Evolutionary conservation across 768 basidiomycete genomes (phyloP), one percentile per base, ranked within the genome.

Genomic region (Amanita jacksonii): DNA sequence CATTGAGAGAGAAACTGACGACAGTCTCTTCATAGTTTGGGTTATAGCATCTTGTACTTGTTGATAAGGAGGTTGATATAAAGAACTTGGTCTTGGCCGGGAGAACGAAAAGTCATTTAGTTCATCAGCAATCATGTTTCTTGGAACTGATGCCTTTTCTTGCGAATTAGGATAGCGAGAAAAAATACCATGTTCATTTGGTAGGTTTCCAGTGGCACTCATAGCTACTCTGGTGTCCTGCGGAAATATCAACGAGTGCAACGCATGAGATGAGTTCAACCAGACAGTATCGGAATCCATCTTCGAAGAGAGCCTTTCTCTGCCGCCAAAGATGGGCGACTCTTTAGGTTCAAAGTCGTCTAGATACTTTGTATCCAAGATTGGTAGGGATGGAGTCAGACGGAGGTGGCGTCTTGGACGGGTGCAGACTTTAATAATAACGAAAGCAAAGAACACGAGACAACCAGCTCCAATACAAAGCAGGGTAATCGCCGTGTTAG

Each of bases 291-390:
- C 22, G 23, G 27, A 20, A 13, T 32, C 65, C 51, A 62, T 52
- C 19, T 60, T 55, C 1, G 76, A 72, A 2, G 74, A 72, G 27
- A 73, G 60, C 33, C 68, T 54, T 52, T 86, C 83, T 52, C 78
- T 77, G 1, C 85, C 84, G n/a, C 85, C 84, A 52, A 88, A 87
- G 27, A 86, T 62, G 19, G 81, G 82, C 2, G 84, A 85, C 19
- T 79, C 79, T 43, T 79, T 74, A 6, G 65, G 55, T 27, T 65
- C 61, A 45, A 62, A 67, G 31, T 76, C 65, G 32, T 70, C 67
- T 19, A 68, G 57, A 48, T 67, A 72, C 9, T 61, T 64, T 30
- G 82, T 77, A 46, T 81, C 76, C 9, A 81, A 63, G 37, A 84
- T 79, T 0, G 84, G 85, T n/a, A 81, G 67, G 23, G 84, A 87